Conservation (phyloP, 805 yeast species). For the Cyberlindnera maritima region DNA sequence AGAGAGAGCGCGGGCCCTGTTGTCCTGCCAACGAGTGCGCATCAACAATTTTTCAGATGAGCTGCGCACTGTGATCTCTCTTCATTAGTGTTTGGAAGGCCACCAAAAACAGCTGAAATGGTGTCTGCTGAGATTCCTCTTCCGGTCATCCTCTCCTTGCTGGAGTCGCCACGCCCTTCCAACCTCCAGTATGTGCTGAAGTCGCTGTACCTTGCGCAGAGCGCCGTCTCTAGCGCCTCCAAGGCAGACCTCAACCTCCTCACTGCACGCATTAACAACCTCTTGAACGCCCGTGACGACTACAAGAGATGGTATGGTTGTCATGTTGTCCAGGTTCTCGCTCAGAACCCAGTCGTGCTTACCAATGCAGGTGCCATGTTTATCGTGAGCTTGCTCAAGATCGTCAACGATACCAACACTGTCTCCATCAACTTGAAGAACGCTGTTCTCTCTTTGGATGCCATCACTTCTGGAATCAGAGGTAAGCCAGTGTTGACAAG, state of each 20-base stretch:
- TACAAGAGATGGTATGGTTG: slow-evolving; percentile 36
- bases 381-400: slow-evolving; percentile 35
- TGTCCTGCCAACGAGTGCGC: not conserved
- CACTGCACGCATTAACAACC: slow-evolving; percentile 32
- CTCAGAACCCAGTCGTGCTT: slow-evolving; percentile 27
- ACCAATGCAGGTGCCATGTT: slow-evolving; percentile 37
- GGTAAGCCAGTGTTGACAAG: slow-evolving; percentile 84
- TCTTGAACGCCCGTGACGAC: slow-evolving; percentile 35
- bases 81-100: not conserved
- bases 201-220: slow-evolving; percentile 21
- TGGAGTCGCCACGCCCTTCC: slow-evolving; percentile 21
- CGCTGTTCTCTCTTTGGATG: slow-evolving; percentile 29
- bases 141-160: slow-evolving; percentile 18
- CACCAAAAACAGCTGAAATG: slow-evolving; percentile 3
- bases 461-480: slow-evolving; percentile 45
- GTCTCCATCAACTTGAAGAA: slow-evolving; percentile 31
- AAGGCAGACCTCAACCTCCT: slow-evolving; percentile 51
- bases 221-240: slow-evolving; percentile 40
- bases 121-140: slow-evolving; percentile 26
- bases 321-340: slow-evolving; percentile 29
- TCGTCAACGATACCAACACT: slow-evolving; percentile 32
- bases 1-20: not conserved
- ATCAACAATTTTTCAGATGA: slow-evolving; percentile 3
- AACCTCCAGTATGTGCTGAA: slow-evolving; percentile 23
- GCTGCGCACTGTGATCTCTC: not conserved